These are phyloP conservation scores for Solanum chilense DNA, from an alignment of 257 asterid genomes.

Conservation along the genomic window DNA sequence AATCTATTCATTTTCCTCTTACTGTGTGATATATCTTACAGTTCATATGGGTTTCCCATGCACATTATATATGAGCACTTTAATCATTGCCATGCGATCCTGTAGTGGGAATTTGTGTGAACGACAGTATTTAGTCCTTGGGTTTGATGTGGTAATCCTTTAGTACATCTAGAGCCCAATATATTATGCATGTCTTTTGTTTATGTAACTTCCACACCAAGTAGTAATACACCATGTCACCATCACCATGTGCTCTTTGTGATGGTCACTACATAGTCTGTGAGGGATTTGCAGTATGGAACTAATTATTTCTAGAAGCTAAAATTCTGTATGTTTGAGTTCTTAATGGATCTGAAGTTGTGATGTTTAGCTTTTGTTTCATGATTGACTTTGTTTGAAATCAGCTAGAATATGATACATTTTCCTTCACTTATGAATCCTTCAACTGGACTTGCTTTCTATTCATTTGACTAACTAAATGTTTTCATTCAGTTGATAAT, in stretches of 20 bases:
- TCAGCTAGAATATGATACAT: background rate
- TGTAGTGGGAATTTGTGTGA: background rate
- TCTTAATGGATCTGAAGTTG: background rate
- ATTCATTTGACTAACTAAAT: background rate
- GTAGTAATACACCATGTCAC: background rate
- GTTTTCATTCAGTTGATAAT: background rate
- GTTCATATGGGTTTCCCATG: background rate
- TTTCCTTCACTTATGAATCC: background rate
- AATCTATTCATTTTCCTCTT: background rate
- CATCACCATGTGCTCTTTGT: background rate
- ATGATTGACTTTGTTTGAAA: background rate
- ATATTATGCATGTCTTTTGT: background rate
- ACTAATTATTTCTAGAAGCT: background rate
- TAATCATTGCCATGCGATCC: background rate
- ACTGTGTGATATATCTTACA: background rate
- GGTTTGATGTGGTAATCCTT: background rate
- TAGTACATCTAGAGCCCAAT: background rate
- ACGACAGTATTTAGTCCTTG: background rate
- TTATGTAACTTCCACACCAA: background rate
- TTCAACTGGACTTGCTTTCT: background rate
- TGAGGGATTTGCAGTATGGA: background rate
- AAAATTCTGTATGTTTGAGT: background rate
- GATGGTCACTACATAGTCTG: background rate
- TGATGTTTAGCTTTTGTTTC: background rate
- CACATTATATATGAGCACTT: background rate